Conservation (phyloP, 306 rosid species). For the Glycine latifolia region DNA sequence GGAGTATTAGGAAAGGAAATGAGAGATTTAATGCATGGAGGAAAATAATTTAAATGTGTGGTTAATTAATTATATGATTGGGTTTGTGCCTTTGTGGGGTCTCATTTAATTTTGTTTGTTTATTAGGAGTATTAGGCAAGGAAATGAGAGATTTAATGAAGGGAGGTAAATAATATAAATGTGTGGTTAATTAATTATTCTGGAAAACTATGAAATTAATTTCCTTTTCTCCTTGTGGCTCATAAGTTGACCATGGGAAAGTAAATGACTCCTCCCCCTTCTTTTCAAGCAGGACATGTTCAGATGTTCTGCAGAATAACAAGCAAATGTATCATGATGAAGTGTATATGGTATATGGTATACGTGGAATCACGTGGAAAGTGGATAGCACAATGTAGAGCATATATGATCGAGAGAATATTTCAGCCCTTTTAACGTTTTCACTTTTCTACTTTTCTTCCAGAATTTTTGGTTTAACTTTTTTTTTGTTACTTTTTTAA, state of each 20-base stretch:
- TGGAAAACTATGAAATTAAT: constrained; percentile 47
- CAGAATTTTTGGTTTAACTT: not conserved
- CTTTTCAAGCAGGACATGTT: constrained; percentile 42
- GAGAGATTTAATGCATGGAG: constrained; percentile 9
- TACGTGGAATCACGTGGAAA: constrained; percentile 75
- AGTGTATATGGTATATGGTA: constrained; percentile 47
- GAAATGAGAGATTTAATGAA: constrained; percentile 16
- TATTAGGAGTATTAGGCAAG: constrained; percentile 23
- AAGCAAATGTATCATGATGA: constrained; percentile 41
- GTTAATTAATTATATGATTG: constrained; percentile 2
- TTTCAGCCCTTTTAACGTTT: constrained; percentile 46
- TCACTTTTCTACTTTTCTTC: constrained; percentile 39
- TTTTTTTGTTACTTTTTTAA: not conserved
- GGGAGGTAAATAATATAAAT: not conserved
- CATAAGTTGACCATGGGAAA: constrained; percentile 66
- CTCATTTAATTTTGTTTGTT: constrained; percentile 39
- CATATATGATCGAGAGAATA: constrained; percentile 46
- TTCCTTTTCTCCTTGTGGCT: constrained; percentile 55
- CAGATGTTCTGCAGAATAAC: constrained; percentile 41
- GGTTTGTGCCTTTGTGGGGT: constrained; percentile 44
- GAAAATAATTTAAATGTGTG: not conserved
- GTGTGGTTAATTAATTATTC: constrained; percentile 24
- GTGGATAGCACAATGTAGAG: constrained; percentile 54
- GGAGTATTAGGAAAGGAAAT: constrained; percentile 17
- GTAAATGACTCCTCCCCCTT: constrained; percentile 41